Base-by-base conservation (phyloP, 345 rosid species). In the Camelina sativa region DNA sequence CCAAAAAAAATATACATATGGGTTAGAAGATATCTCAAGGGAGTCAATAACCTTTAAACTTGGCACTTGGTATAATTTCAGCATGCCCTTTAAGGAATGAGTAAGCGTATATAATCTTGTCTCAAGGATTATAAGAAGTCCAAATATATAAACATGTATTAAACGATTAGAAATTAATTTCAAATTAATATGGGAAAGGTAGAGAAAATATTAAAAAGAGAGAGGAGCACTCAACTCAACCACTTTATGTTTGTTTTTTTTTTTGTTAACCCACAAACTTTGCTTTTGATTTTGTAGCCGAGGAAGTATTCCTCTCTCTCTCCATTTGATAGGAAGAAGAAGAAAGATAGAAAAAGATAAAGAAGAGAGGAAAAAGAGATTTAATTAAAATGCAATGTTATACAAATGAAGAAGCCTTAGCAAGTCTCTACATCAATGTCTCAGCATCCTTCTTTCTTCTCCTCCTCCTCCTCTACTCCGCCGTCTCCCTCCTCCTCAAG, bases 331-430 rank as follows among this genome's bases (percentile, higher is more conserved):
- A 8, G 66, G 61, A 67, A 44, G 81, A 78, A 71, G 81, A 76
- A 73, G 76, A 75, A 65, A 65, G 58, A 62, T 60, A 54, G 17
- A 68, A 67, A 73, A 71, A 47, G 73, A 82, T n/a, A 76, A 76
- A 55, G 70, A 48, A 76, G 66, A 77, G 61, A 71, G 67, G 30
- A 73, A 0, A 17, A 62, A 48, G 76, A 37, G 76, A 37, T 57
- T 55, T 37, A 52, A 67, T 78, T 76, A 84, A 82, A 64, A 93
- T 95, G 99, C 93, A 56, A 90, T 89, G 89, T 76, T 86, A 91
- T 52, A 67, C 72, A 77, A 71, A 72, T 58, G 77, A 86, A 78
- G 92, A 95, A 89, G 85, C 86, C 80, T 87, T 92, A 47, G 78
- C 67, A 77, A 84, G 86, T 69, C 76, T 92, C 76, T 95, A 87